Base-by-base conservation (phyloP, 176 grass and related monocot genomes). In the Elaeis guineensis region DNA sequence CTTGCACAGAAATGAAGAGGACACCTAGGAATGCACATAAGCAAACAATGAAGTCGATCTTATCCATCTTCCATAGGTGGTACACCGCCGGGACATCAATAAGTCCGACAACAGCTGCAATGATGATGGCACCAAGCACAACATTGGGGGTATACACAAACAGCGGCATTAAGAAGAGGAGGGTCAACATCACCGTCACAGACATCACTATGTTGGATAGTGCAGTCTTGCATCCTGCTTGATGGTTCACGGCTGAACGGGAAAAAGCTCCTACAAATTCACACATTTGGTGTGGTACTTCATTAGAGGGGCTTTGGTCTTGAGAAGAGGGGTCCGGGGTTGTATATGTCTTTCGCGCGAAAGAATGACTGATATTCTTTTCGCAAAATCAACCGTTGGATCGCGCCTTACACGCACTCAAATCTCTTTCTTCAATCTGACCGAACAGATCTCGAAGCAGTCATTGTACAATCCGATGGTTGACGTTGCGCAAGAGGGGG, bases 131-230 rank as follows among this genome's bases (percentile, higher is more conserved):
- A 58, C 78, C 84, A 39, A 97, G 92, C 52, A 97, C 92, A 54
- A 85, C 87, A 35, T 97, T 91, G 0, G 92, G 92, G 0, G 92
- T 97, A 70, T 97, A 91, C 26, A 79, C 80, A 15, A 97, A 97
- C 21, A 97, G 9, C 7, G 92, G 92, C 92, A 97, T 97, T 17
- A 97, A 81, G 28, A 97, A 85, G 25, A 97, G 55, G 21, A 97
- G 66, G 0, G 92, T 85, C 49, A 97, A 65, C 92, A 97, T 97
- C 25, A 97, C 87, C 2, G 92, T 97, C 21, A 97, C 21, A 0
- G 92, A 80, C 92, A 97, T 97, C 54, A 97, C 77, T 56, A 88
- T 73, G 28, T 97, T 97, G 12, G 92, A 97, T 72, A 97, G 78
- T 30, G 92, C 87, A 17, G 83, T 97, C 80, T 91, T 97, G 75